Conservation (phyloP, 2,329 filamentous ascomycete species). For the Dactylellina parvicollis region DNA sequence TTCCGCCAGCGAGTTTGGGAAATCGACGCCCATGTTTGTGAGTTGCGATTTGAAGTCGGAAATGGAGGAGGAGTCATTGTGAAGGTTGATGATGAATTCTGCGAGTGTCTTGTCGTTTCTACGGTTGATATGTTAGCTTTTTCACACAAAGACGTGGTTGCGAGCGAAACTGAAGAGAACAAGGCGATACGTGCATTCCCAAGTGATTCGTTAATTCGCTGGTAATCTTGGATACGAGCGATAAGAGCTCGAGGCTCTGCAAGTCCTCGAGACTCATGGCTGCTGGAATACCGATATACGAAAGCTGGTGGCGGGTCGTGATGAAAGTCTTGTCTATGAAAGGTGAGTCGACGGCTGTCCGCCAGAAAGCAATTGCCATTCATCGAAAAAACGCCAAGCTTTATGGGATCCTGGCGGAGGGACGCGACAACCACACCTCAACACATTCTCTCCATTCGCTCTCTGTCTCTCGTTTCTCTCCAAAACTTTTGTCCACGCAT, state of each 20-base stretch:
- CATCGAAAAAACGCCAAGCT: constrained; percentile 26
- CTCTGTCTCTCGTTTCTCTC: no score
- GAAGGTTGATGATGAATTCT: constrained; percentile 94
- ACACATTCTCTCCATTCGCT: constrained; percentile 14
- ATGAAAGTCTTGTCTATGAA: background rate
- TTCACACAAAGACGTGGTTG: background rate
- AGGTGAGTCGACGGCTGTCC: constrained; percentile 3
- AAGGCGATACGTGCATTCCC: constrained; percentile 68
- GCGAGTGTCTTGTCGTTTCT: constrained; percentile 88
- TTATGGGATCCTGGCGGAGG: background rate
- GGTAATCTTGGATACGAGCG: constrained; percentile 92
- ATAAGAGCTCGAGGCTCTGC: constrained; percentile 88
- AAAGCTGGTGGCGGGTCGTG: constrained; percentile 1
- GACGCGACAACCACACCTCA: constrained; percentile 44
- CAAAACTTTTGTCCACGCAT: background rate
- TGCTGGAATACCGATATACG: no score
- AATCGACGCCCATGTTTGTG: constrained; percentile 79
- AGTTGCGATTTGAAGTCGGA: constrained; percentile 80
- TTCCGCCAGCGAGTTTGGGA: constrained; percentile 85
- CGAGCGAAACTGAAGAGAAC: background rate
- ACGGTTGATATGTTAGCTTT: constrained; percentile 2
- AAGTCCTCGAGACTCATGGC: constrained; percentile 80
- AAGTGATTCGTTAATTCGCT: constrained; percentile 95
- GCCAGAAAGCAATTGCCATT: background rate
- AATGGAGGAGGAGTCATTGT: constrained; percentile 76